Evolutionary conservation across 2,329 filamentous ascomycete species (phyloP), one percentile per base, ranked within the genome.

Genomic region (Colletotrichum destructivum): DNA sequence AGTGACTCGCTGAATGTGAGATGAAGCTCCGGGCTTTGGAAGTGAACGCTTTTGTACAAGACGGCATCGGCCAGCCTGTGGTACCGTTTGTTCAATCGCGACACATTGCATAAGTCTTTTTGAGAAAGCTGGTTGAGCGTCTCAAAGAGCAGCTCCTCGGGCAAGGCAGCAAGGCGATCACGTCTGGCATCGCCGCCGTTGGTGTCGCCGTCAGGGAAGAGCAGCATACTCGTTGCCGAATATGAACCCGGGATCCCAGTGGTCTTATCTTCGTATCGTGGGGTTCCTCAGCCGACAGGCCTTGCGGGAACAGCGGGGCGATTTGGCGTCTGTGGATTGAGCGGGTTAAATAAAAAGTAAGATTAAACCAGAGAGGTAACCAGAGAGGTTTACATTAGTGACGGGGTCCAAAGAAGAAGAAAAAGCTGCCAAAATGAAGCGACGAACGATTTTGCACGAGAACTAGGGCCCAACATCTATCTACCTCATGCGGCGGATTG

Each of bases 1-100:
- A 87, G 83, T 12, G 85, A 86, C 77, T 87, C 79, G 74, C 84
- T 84, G 75, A 87, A 87, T 65, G 82, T 80, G 16, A 87, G 78
- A 73, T 87, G 85, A 26, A 86, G 82, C 74, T 86, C 83, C 0
- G 85, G 84, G 40, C 81, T 82, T 47, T 84, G 79, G 78, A 87
- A 87, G 26, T 80, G 81, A 2, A 87, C 83, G 5, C 79, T 83
- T 74, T 84, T 82, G 78, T 87, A 86, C 26, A 87, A 79, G 11
- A 87, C 78, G 3, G 84, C 82, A 74, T 87, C 85, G 73, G 84
- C 84, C 26, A 87, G 76, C 56, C 77, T 76, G 73, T 87, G 85
- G 73, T 84, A 83, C 31, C 77, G 78, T 62, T 81, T 80, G 76
- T 81, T 86, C 49, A 86, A 78, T 13, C 81, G 80, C 49, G 84